A percentile compares a stretch with the other conserved stretches of the same genome.
phyloP scores from a whole-genome alignment of 345 rosid species.

The Heritiera littoralis region DNA sequence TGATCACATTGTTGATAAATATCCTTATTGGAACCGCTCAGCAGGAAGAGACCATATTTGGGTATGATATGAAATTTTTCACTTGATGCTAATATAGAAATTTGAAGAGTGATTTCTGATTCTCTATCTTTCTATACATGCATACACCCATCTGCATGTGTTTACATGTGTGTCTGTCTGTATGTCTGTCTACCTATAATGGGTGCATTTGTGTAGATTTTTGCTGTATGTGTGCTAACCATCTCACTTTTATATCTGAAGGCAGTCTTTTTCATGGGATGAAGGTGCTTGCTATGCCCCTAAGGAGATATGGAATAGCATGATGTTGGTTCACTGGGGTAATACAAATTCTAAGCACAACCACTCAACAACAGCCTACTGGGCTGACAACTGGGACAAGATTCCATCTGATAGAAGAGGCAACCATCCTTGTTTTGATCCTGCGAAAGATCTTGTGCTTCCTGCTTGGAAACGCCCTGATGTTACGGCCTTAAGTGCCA shows the following conservation, averaged over 20 bases:
- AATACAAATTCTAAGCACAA: conserved; percentile 94
- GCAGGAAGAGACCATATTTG: conserved; percentile 94
- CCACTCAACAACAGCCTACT: conserved; percentile 89
- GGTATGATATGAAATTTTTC: conserved; percentile 49
- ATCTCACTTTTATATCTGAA: conserved; percentile 36
- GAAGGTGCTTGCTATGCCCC: conserved; percentile 99
- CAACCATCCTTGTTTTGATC: conserved; percentile 92
- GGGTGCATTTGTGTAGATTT: not conserved
- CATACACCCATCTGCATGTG: too few species aligned
- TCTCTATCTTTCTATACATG: not conserved
- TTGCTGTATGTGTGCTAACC: conserved; percentile 34
- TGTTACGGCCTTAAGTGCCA: conserved; percentile 46
- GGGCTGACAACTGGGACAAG: conserved; percentile 82
- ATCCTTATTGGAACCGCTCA: conserved; percentile 87
- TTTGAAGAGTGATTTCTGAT: not conserved
- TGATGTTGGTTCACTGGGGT: conserved; percentile 99
- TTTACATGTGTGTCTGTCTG: not conserved
- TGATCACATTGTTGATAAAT: conserved; percentile 58
- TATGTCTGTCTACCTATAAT: not conserved
- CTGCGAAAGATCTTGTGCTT: conserved; percentile 89
- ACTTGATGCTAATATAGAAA: conserved; percentile 2
- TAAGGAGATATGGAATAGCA: conserved; percentile 98
- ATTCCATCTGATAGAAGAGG: conserved; percentile 80
- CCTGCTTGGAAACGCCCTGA: conserved; percentile 98
- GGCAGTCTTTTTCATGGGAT: conserved; percentile 99